phyloP scores from a whole-genome alignment of 768 basidiomycete species.

The Royoungia palumana region DNA sequence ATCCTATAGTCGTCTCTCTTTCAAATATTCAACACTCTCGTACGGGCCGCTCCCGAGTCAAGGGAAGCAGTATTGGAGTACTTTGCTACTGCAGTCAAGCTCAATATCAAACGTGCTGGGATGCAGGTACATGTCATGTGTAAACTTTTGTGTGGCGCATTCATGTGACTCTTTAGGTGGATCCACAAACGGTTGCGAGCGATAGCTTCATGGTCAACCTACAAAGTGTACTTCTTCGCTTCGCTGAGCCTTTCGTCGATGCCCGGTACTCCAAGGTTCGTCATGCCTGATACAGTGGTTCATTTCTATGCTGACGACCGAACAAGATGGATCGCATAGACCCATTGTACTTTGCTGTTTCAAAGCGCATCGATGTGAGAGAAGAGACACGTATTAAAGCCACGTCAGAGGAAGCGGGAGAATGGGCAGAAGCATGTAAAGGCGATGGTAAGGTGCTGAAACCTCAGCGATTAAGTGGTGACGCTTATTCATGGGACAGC shows the following conservation, averaged over 20 bases:
- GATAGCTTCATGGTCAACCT: conserved; percentile 94
- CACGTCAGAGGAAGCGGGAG: conserved; percentile 78
- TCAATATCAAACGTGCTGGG: conserved; percentile 87
- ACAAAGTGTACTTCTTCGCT: conserved; percentile 74
- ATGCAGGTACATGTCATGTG: conserved; percentile 59
- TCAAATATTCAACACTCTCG: conserved; percentile 83
- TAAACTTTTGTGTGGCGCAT: neutral
- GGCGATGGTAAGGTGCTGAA: conserved; percentile 39
- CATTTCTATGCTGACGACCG: conserved; percentile 6
- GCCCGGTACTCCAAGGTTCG: conserved; percentile 80
- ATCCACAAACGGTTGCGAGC: conserved; percentile 78
- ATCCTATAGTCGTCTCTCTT: conserved; percentile 60
- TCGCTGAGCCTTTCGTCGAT: conserved; percentile 96
- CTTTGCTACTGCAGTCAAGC: conserved; percentile 66
- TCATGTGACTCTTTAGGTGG: conserved; percentile 50
- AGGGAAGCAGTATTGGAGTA: conserved; percentile 82
- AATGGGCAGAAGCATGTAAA: conserved; percentile 60
- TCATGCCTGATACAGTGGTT: neutral
- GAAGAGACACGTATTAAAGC: conserved; percentile 96
- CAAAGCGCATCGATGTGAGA: conserved; percentile 65
- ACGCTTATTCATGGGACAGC: conserved; percentile 33
- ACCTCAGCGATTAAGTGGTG: neutral
- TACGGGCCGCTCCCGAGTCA: conserved; percentile 74
- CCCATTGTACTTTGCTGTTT: conserved; percentile 70
- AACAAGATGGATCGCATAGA: conserved; percentile 88